These are phyloP conservation scores for Cytospora schulzeri DNA, from an alignment of 2,329 filamentous ascomycete species.

Conservation along the genomic window DNA sequence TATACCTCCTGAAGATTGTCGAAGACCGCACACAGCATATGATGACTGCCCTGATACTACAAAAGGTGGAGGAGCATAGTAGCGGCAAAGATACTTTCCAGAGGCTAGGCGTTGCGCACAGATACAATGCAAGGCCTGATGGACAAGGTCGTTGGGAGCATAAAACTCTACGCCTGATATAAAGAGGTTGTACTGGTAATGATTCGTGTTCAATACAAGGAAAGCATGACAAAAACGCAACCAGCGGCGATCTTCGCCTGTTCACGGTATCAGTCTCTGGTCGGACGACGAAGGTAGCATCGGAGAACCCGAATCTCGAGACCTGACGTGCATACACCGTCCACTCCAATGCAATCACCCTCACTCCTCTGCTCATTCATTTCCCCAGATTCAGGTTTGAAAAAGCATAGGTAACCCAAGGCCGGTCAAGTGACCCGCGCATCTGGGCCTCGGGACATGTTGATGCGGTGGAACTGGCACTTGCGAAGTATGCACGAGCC, in stretches of 20 bases:
- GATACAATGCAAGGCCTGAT: too few species aligned
- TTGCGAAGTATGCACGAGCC: not conserved
- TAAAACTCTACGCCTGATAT: not conserved
- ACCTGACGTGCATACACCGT: not conserved
- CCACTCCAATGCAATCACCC: too few species aligned
- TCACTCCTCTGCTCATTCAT: too few species aligned
- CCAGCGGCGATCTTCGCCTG: not conserved
- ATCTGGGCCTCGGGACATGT: not conserved
- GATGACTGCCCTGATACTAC: not conserved
- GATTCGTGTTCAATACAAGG: not conserved
- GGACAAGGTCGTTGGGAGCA: not conserved
- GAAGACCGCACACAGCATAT: too few species aligned
- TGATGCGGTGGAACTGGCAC: not conserved
- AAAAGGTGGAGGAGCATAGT: not conserved
- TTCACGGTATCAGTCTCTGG: not conserved
- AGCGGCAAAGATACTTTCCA: not conserved
- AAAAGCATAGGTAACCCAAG: not conserved
- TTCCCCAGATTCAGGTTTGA: too few species aligned
- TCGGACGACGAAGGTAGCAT: not conserved
- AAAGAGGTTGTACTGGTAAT: not conserved
- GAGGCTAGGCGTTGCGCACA: not conserved
- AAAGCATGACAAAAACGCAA: too few species aligned
- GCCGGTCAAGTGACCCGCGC: not conserved
- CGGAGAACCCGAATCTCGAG: not conserved
- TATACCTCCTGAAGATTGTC: not conserved